These are phyloP conservation scores for Trifolium fragiferum DNA, from an alignment of 306 rosid species.

Conservation along the genomic window DNA sequence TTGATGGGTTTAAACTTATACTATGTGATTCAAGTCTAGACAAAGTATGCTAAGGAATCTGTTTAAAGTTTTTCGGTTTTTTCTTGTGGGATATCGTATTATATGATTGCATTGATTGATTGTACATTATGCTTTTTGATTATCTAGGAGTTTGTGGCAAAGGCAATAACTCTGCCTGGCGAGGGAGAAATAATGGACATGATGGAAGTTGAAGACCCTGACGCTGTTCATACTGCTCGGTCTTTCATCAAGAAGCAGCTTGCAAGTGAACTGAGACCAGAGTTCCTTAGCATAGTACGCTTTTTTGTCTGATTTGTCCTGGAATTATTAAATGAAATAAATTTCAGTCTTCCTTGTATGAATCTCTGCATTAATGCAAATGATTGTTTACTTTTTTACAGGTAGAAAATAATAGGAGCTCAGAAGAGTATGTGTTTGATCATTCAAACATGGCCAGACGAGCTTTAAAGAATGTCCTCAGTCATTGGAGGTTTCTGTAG, in stretches of 20 bases:
- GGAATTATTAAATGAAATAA: slow-evolving; percentile 28
- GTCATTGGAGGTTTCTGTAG: slow-evolving; percentile 94
- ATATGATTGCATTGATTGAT: slow-evolving; percentile 31
- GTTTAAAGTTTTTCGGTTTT: neutral
- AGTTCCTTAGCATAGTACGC: slow-evolving; percentile 70
- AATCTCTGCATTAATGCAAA: slow-evolving; percentile 2
- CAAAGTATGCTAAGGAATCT: slow-evolving; percentile 57
- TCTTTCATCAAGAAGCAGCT: slow-evolving; percentile 85
- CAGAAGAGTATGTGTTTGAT: slow-evolving; percentile 69
- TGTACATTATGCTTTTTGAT: slow-evolving; percentile 28
- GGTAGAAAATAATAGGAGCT: slow-evolving; percentile 78
- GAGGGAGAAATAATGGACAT: slow-evolving; percentile 98
- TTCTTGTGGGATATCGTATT: neutral
- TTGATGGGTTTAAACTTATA: slow-evolving; percentile 74
- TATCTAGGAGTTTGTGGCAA: slow-evolving; percentile 86
- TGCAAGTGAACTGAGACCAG: slow-evolving; percentile 76
- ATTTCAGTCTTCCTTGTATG: slow-evolving; percentile 28
- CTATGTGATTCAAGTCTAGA: slow-evolving; percentile 77
- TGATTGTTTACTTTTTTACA: slow-evolving; percentile 43
- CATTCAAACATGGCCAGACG: slow-evolving; percentile 87
- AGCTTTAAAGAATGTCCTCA: slow-evolving; percentile 85
- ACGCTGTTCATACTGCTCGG: slow-evolving; percentile 91
- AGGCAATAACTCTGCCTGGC: slow-evolving; percentile 89
- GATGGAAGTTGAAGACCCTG: slow-evolving; percentile 96
- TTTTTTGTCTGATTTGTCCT: slow-evolving; percentile 37